Conservation (phyloP, 352 stramenopile genomes). For the Pythium aquatile region DNA sequence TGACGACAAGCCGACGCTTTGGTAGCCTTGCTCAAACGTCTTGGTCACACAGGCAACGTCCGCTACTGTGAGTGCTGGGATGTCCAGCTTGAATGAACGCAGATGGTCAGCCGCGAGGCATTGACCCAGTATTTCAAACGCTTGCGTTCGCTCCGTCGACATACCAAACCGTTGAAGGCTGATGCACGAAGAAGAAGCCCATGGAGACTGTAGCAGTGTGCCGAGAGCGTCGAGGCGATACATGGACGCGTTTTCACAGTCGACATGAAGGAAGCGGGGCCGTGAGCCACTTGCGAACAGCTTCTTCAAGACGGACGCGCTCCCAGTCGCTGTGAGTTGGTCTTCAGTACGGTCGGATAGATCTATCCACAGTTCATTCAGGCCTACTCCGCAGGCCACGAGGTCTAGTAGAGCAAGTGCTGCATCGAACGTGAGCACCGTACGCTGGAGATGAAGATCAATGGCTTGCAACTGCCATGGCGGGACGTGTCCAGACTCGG, state of each 20-base stretch:
- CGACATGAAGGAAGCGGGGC: slow-evolving; percentile 4
- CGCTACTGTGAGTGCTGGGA: not conserved
- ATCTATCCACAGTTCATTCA: slow-evolving; percentile 19
- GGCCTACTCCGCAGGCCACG: not conserved
- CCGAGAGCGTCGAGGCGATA: not conserved
- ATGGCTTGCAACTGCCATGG: slow-evolving; percentile 10
- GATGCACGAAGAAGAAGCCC: not conserved
- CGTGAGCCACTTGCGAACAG: not conserved
- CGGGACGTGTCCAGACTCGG: not conserved
- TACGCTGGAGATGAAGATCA: slow-evolving; percentile 10
- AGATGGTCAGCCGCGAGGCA: not conserved
- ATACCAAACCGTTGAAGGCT: slow-evolving; percentile 5
- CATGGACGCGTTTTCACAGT: slow-evolving; percentile 13
- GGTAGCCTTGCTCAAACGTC: not conserved
- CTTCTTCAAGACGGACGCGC: slow-evolving; percentile 6
- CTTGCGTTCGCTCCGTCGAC: not conserved
- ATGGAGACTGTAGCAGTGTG: not conserved
- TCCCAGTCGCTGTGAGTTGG: slow-evolving; percentile 8
- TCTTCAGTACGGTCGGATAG: slow-evolving; percentile 9
- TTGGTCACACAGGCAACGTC: slow-evolving; percentile 6
- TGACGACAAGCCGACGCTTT: not conserved
- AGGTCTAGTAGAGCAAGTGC: slow-evolving; percentile 3
- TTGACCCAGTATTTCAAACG: slow-evolving; percentile 6
- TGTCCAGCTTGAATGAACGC: slow-evolving; percentile 9
- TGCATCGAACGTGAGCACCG: slow-evolving; percentile 11